phyloP scores from a whole-genome alignment of 2,329 filamentous ascomycete species.

The Alternaria arborescens region DNA sequence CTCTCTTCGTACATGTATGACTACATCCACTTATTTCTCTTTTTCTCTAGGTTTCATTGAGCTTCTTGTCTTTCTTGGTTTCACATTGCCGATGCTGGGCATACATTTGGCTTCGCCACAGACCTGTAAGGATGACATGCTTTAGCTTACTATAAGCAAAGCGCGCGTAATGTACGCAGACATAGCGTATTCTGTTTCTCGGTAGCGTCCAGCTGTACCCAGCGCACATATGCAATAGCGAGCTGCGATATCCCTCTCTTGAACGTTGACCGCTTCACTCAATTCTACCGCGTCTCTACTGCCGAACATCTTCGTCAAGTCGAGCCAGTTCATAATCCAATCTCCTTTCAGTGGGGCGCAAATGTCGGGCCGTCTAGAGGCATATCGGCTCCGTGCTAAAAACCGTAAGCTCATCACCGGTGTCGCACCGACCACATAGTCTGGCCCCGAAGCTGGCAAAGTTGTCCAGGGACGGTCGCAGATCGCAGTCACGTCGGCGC shows the following conservation, averaged over 20 bases:
- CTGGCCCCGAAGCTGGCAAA: constrained; percentile 13
- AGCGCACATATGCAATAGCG: neutral
- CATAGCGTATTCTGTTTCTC: neutral
- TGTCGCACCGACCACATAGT: constrained; percentile 23
- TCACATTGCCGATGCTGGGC: neutral
- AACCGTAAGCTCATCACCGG: constrained; percentile 21
- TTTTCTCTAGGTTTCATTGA: neutral
- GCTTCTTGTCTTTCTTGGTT: neutral
- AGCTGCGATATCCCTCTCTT: neutral
- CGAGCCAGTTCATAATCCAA: neutral
- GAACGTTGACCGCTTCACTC: neutral
- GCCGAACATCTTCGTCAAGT: neutral
- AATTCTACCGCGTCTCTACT: neutral
- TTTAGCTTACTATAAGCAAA: neutral
- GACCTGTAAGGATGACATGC: neutral
- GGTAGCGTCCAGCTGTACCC: neutral
- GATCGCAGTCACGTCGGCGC: constrained; percentile 3
- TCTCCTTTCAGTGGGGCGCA: constrained; percentile 18
- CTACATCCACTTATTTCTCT: neutral
- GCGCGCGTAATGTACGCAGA: neutral
- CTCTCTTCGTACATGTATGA: neutral
- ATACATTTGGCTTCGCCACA: neutral
- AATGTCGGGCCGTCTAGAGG: constrained; percentile 16
- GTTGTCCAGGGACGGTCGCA: constrained; percentile 1
- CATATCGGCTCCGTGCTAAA: constrained; percentile 19